Evolutionary conservation across 2,329 filamentous ascomycete species (phyloP), one percentile per base, ranked within the genome.

Genomic region (Pestalotiopsis sp.): DNA sequence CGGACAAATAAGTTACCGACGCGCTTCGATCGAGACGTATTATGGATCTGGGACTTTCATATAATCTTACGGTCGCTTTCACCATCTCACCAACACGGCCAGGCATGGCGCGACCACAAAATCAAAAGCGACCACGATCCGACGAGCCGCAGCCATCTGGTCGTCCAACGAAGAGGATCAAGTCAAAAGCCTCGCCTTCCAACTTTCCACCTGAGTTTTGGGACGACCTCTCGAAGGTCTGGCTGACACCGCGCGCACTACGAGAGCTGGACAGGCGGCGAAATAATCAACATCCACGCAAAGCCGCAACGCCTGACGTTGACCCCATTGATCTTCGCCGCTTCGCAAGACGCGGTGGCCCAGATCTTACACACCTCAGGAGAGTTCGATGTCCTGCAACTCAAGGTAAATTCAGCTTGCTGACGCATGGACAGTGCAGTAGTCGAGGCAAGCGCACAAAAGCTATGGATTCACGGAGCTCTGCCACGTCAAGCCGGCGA

Each of bases 351-450:
- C 71, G 67, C 65, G 76, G 78, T 61, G 78, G 78, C 60, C 77
- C 76, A 72, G 77, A 79, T 71, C 72, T 81, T 58, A 69, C 70
- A 52, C 74, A 79, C 71, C 69, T 79, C 70, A 72, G 73, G 75
- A 76, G 73, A 68, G 77, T 80, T 75, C 55, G 72, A 9, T 57
- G 67, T 61, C 65, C n/a, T n/a, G n/a, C n/a, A n/a, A n/a, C n/a
- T n/a, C n/a, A n/a, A n/a, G n/a, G n/a, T n/a, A n/a, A n/a, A n/a
- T 70, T 70, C 67, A 58, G 45, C 31, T 38, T 20, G 39, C 67
- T 38, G 58, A 65, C 67, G 49, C 68, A 45, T 41, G 55, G 60
- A 67, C 58, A 77, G 76, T 76, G 62, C 66, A 66, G 71, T 64
- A 74, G 68, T 72, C n/a, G n/a, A n/a, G 70, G 60, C 69, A 66